Base-by-base conservation (phyloP, 768 basidiomycete species). In the Antrodiella citrinella region DNA sequence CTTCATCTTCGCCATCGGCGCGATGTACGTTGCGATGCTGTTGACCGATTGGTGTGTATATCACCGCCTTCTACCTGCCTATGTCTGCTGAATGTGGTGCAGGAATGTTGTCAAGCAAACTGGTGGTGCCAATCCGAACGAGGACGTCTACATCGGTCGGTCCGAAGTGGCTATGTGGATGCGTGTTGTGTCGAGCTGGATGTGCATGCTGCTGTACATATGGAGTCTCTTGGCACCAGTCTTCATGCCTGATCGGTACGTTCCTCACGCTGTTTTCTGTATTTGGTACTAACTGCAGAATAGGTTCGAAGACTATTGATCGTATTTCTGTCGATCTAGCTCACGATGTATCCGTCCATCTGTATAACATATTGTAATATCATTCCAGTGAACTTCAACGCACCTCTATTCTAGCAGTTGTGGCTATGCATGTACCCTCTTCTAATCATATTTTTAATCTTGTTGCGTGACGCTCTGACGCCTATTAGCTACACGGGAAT, bases 91-190 rank as follows among this genome's bases (percentile, higher is more conserved):
- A 15, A 11, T 35, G 19, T 23, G 13, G 19, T n/a, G 2, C 51
- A 89, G 87, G 86, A 90, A 91, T 56, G 73, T 89, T 41, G 80
- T 88, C 20, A 80, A 78, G 56, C 51, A 45, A 22, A 65, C 74
- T 12, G 65, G 53, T 26, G 44, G 65, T 35, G 72, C 62, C 0
- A 74, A 81, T 53, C 75, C 80, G n/a, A 74, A 80, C 49, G 70
- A 78, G 40, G 81, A 86, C 54, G 84, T 97, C 35, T 90, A 91
- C 65, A 98, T 98, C 44, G 96, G 96, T 15, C 82, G 93, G 30
- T 94, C 91, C 3, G 90, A 93, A 64, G 85, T 88, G 7, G 93
- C 96, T 2, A 98, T 99, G 95, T 99, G 96, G 96, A 97, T 97
- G 91, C 75, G 96, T 3, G 80, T 98, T 25, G 88, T 98, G 43